These are phyloP conservation scores for Candida arabinofermentans DNA, from an alignment of 805 yeast genomes.

Conservation along the genomic window DNA sequence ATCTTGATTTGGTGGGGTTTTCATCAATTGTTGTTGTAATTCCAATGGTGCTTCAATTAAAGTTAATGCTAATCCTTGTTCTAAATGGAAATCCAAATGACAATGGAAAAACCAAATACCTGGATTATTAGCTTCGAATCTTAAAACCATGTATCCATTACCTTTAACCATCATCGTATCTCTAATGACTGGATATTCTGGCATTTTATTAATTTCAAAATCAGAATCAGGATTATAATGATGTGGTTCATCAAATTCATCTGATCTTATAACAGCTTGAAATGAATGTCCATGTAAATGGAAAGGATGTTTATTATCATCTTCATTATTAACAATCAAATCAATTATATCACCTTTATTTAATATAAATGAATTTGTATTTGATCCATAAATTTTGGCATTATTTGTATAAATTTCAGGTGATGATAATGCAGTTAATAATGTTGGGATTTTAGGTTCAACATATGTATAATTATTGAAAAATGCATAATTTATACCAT, in stretches of 20 bases:
- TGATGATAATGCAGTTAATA: slow-evolving; percentile 57
- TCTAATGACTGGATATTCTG: slow-evolving; percentile 59
- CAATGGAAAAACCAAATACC: slow-evolving; percentile 96
- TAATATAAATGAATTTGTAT: slow-evolving; percentile 60
- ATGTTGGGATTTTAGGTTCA: slow-evolving; percentile 67
- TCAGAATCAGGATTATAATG: slow-evolving; percentile 53
- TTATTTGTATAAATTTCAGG: slow-evolving; percentile 51
- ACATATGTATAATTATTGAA: slow-evolving; percentile 65
- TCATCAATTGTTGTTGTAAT: slow-evolving; percentile 37
- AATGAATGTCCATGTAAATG: slow-evolving; percentile 90
- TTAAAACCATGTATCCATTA: slow-evolving; percentile 61
- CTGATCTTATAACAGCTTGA: slow-evolving; percentile 73
- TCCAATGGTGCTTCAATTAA: slow-evolving; percentile 67
- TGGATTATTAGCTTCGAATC: slow-evolving; percentile 83
- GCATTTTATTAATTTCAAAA: slow-evolving; percentile 38
- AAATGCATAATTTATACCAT: slow-evolving; percentile 75
- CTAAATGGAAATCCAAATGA: slow-evolving; percentile 82
- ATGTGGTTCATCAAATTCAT: slow-evolving; percentile 48
- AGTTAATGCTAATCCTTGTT: slow-evolving; percentile 72
- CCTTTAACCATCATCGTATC: slow-evolving; percentile 70
- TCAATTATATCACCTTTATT: slow-evolving; percentile 65
- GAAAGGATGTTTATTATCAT: slow-evolving; percentile 93
- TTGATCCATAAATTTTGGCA: slow-evolving; percentile 66
- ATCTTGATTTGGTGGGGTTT: slow-evolving; percentile 42
- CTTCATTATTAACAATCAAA: slow-evolving; percentile 72